A percentile compares a stretch with the other conserved stretches of the same genome.
phyloP scores from a whole-genome alignment of 2,329 filamentous ascomycete species.

The Neophaeococcomyces mojaviensis region DNA sequence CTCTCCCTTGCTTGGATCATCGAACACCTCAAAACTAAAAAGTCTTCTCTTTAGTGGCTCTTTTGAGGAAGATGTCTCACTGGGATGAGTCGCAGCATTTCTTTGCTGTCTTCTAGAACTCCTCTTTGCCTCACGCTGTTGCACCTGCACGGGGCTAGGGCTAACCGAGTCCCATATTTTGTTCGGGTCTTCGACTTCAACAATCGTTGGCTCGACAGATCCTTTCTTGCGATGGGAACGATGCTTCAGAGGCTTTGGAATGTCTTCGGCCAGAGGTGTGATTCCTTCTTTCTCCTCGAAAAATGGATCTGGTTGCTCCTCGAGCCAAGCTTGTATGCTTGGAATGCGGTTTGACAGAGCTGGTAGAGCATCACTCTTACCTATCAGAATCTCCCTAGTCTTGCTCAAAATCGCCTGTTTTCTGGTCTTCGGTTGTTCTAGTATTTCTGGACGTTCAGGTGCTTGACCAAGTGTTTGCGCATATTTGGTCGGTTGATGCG shows the following conservation, averaged over 20 bases:
- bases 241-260: constrained; percentile 35
- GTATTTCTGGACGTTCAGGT: constrained; percentile 23
- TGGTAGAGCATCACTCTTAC: constrained; percentile 31
- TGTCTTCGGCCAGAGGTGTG: constrained; percentile 26
- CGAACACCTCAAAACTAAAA: constrained; percentile 14
- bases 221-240: constrained; percentile 30
- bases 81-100: constrained; percentile 3
- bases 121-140: not conserved
- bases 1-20: constrained; percentile 11
- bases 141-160: not conserved
- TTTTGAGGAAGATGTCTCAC: constrained; percentile 11
- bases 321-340: constrained; percentile 57
- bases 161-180: constrained; percentile 22
- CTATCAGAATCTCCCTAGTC: constrained; percentile 37
- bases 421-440: constrained; percentile 23
- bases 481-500: constrained; percentile 17
- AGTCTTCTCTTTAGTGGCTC: constrained; percentile 12
- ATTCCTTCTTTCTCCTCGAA: constrained; percentile 29
- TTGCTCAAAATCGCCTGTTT: constrained; percentile 38
- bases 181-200: constrained; percentile 17
- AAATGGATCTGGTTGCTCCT: constrained; percentile 45
- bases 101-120: constrained; percentile 3
- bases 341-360: constrained; percentile 39
- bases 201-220: constrained; percentile 17
- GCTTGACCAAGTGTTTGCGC: constrained; percentile 20